These are phyloP conservation scores for Didymella glomerata DNA, from an alignment of 2,329 filamentous ascomycete genomes.

Conservation along the genomic window DNA sequence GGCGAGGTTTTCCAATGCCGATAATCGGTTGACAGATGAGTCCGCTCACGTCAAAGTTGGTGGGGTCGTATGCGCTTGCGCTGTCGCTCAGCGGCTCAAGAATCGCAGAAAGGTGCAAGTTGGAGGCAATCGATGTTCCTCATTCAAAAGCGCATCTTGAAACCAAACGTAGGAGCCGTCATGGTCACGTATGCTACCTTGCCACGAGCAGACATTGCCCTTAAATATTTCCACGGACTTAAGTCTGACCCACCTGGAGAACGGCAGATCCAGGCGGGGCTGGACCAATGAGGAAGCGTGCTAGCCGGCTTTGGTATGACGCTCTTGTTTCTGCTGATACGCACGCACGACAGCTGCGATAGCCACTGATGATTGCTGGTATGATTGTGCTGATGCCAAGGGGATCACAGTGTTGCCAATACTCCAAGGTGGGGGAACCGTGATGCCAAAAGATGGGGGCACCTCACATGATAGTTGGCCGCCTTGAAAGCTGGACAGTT, in stretches of 20 bases:
- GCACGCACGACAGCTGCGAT: constrained; percentile 2
- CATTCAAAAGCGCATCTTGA: constrained; percentile 24
- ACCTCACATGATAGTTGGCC: neutral
- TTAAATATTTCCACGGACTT: constrained; percentile 33
- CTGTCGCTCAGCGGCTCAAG: neutral
- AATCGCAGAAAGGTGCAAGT: neutral
- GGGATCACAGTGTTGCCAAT: constrained; percentile 27
- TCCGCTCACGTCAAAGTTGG: constrained; percentile 10
- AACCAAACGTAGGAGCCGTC: constrained; percentile 30
- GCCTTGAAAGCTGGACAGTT: neutral
- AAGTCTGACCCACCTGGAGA: constrained; percentile 23
- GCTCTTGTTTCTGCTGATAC: constrained; percentile 15
- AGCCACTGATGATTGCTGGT: constrained; percentile 13
- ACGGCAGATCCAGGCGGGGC: constrained; percentile 36
- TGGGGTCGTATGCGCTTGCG: neutral
- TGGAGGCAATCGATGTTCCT: neutral
- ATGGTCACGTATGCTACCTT: constrained; percentile 27
- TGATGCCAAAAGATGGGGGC: constrained; percentile 26
- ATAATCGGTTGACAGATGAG: constrained; percentile 13
- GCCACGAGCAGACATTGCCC: constrained; percentile 26
- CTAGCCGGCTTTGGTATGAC: constrained; percentile 37
- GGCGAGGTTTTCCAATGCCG: neutral
- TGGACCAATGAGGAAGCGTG: constrained; percentile 28
- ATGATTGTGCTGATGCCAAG: constrained; percentile 23
- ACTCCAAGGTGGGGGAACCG: constrained; percentile 30